phyloP scores from a whole-genome alignment of 805 yeast species.

The Ogataea ganodermae region DNA sequence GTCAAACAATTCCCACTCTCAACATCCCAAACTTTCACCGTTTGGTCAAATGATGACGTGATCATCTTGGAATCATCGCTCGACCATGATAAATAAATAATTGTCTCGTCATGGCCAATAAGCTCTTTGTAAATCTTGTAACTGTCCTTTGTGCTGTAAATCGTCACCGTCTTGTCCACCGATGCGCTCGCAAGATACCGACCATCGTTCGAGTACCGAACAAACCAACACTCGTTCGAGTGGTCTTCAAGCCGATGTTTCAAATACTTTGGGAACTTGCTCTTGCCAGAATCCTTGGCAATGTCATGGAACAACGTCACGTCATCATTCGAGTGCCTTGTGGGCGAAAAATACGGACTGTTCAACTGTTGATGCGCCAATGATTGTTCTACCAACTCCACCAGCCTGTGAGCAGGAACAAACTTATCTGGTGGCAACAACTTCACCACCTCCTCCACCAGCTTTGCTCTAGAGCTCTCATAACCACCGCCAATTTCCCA shows the following conservation, averaged over 20 bases:
- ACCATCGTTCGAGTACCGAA: slow-evolving; percentile 78
- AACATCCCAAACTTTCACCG: slow-evolving; percentile 70
- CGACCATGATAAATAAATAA: slow-evolving; percentile 75
- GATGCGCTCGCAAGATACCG: slow-evolving; percentile 75
- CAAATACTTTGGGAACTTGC: slow-evolving; percentile 44
- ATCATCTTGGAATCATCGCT: slow-evolving; percentile 66
- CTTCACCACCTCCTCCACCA: slow-evolving; percentile 45
- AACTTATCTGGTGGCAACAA: slow-evolving; percentile 48
- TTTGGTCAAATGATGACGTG: slow-evolving; percentile 71
- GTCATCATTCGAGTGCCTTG: slow-evolving; percentile 19
- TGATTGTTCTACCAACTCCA: slow-evolving; percentile 54
- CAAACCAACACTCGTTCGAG: slow-evolving; percentile 80
- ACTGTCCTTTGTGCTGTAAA: slow-evolving; percentile 62
- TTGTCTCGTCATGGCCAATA: slow-evolving; percentile 50
- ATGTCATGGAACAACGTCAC: slow-evolving; percentile 21
- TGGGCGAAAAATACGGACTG: slow-evolving; percentile 27
- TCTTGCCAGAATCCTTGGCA: slow-evolving; percentile 22
- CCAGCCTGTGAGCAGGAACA: slow-evolving; percentile 53
- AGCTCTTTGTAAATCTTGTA: slow-evolving; percentile 42
- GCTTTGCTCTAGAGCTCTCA: slow-evolving; percentile 38
- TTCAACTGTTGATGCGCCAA: slow-evolving; percentile 43
- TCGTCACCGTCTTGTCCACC: slow-evolving; percentile 59
- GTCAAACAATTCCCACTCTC: slow-evolving; percentile 35
- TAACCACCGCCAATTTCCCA: slow-evolving; percentile 19
- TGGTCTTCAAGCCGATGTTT: slow-evolving; percentile 53